Percentiles rank a stretch among this genome's conserved stretches.
phyloP scores from a whole-genome alignment of 2,329 filamentous ascomycete genomes.

The Neurospora crassa region DNA sequence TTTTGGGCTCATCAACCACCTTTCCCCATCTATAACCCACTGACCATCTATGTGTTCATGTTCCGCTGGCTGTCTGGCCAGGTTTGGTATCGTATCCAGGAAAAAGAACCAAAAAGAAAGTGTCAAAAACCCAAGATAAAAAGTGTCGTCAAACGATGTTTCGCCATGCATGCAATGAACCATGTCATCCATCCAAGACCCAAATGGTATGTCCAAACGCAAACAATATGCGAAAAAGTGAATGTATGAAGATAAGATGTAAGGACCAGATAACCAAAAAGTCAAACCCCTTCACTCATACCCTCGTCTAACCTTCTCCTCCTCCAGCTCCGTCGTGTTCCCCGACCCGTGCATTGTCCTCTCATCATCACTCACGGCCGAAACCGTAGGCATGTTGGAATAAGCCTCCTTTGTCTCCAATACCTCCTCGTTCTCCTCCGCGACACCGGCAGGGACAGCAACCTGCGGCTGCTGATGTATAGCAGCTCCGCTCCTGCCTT shows the following conservation, averaged over 20 bases:
- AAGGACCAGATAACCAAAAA: not conserved
- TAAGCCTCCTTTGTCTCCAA: not conserved
- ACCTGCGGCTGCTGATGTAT: not conserved
- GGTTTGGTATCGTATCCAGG: not conserved
- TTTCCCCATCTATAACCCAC: not conserved
- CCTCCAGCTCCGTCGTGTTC: conserved; percentile 1
- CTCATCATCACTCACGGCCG: conserved; percentile 14
- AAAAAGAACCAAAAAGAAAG: not conserved
- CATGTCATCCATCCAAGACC: not conserved
- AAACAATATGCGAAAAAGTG: not conserved
- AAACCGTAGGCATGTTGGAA: not conserved
- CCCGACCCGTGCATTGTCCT: conserved; percentile 7
- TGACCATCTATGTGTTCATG: not conserved
- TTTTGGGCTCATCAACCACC: not conserved
- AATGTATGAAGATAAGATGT: not conserved
- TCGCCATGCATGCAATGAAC: not conserved
- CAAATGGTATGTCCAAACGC: not conserved
- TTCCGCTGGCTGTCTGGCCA: not conserved
- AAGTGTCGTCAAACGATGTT: not conserved
- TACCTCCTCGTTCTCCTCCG: conserved; percentile 1
- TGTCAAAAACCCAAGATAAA: not conserved
- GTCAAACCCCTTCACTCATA: not conserved
- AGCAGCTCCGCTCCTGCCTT: not conserved
- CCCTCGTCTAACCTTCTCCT: not conserved
- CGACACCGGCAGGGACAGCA: not conserved